Percentiles rank a stretch among this genome's conserved stretches.
These are phyloP conservation scores for Phaeotremella fagi DNA, from an alignment of 768 basidiomycete species.

Conservation along the genomic window DNA sequence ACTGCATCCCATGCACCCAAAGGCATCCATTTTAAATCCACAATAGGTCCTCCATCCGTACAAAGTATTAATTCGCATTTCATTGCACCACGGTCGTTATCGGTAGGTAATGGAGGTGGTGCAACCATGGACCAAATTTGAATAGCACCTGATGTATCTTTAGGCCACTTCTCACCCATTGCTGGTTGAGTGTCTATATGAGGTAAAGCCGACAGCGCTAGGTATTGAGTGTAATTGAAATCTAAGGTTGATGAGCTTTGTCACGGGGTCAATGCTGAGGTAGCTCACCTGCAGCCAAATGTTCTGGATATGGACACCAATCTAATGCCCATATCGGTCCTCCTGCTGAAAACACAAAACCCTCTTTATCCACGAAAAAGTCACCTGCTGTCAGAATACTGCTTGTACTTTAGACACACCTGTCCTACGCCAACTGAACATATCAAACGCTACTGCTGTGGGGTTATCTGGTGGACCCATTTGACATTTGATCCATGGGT, in stretches of 20 bases:
- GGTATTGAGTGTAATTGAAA: conserved; percentile 61
- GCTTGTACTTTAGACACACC: conserved; percentile 12
- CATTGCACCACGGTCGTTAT: conserved; percentile 52
- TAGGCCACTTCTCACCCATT: conserved; percentile 57
- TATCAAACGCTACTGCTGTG: conserved; percentile 8
- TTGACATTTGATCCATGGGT: conserved; percentile 20
- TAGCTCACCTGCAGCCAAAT: conserved; percentile 24
- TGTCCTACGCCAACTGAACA: conserved; percentile 22
- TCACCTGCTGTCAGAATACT: conserved; percentile 12
- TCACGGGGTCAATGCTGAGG: neutral
- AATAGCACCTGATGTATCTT: conserved; percentile 60
- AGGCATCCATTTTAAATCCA: conserved; percentile 89
- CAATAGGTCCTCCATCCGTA: conserved; percentile 70
- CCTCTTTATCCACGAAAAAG: conserved; percentile 7
- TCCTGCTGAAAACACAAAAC: conserved; percentile 69
- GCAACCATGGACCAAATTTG: conserved; percentile 74
- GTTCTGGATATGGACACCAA: conserved; percentile 76
- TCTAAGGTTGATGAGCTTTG: conserved; percentile 13
- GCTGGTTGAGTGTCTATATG: conserved; percentile 61
- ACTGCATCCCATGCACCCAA: conserved; percentile 68
- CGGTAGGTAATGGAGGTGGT: neutral
- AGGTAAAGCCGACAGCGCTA: conserved; percentile 75
- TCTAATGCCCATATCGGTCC: conserved; percentile 86
- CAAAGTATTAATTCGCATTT: conserved; percentile 81
- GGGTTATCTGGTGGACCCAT: conserved; percentile 31